A percentile compares a stretch with the other conserved stretches of the same genome.
phyloP scores from a whole-genome alignment of 495 filamentous ascomycete species.

The Penicillium goetzii region DNA sequence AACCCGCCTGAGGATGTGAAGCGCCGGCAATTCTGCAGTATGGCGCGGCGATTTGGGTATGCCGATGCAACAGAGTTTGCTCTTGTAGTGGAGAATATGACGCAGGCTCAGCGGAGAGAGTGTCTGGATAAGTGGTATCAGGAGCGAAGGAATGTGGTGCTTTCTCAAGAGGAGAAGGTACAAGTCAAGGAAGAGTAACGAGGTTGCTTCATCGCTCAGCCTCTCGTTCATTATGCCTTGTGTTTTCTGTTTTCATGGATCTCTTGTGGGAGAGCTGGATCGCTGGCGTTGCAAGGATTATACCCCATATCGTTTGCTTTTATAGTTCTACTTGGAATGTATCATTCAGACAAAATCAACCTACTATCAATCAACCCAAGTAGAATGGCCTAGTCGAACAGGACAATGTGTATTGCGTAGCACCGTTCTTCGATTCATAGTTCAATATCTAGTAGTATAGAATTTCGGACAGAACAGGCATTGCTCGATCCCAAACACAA shows the following conservation, averaged over 20 bases:
- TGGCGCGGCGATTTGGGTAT: constrained; percentile 82
- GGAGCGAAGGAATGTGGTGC: constrained; percentile 49
- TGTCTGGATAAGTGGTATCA: constrained; percentile 84
- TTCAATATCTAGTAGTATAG: background rate
- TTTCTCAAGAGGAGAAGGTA: constrained; percentile 6
- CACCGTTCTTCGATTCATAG: background rate
- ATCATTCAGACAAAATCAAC: background rate
- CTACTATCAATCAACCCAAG: background rate
- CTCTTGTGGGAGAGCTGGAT: background rate
- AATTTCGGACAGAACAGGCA: background rate
- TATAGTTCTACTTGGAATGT: background rate
- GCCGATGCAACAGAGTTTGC: constrained; percentile 82
- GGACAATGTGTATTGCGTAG: background rate
- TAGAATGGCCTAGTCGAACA: background rate
- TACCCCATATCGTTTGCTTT: background rate
- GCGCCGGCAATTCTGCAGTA: constrained; percentile 85
- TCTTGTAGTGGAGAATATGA: constrained; percentile 91
- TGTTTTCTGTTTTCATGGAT: background rate
- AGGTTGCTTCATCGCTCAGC: background rate
- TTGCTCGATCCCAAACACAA: background rate
- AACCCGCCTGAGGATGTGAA: constrained; percentile 75
- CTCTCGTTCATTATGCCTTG: background rate
- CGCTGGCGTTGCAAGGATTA: constrained; percentile 1
- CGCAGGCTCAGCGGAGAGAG: constrained; percentile 77
- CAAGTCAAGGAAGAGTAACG: constrained; percentile 11